Base-by-base conservation (phyloP, 768 basidiomycete species). In the Amyloporia xantha region DNA sequence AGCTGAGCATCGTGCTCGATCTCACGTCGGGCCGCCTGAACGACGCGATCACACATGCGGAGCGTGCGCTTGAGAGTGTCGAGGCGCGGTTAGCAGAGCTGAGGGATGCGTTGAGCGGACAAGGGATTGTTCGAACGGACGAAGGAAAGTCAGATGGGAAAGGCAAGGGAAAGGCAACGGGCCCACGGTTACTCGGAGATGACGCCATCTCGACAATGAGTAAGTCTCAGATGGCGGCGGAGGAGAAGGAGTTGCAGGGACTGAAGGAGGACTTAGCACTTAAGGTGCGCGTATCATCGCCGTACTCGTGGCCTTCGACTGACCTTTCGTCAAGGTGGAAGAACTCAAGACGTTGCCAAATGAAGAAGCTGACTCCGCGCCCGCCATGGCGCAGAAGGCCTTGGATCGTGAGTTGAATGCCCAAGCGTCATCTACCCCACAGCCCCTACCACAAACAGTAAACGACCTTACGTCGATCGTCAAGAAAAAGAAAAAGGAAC, bases 1-100 rank as follows among this genome's bases (percentile, higher is more conserved):
- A 94, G 62, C 76, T 97, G 54, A 91, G 89, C 60, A 91, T 95
- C 63, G 92, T 89, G 11, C 82, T 93, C 35, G 94, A 97, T 63
- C 78, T 95, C 52, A 92, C 90, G 1, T 79, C 92, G 0, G 89
- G 90, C 2, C 78, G 86, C 10, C 79, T 94, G 4, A 73, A 82
- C 12, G 88, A 91, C 49, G 85, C 94, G 2, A 87, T 97, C 37
- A 55, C 64, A 12, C 90, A 96, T 49, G 91, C 86, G 1, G 81
- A 88, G 65, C 78, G 78, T 50, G 91, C 92, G 0, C 69, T 91
- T 13, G 78, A 78, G 56, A 91, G 89, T 54, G 85, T 96, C 3
- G 74, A 84, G 61, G 71, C 74, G 28, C 77, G 91, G 37, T 69
- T 91, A 12, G 73, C 67, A 10, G 80, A 84, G 53, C 72, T 89